Percentiles rank a stretch among this genome's conserved stretches.
Evolutionary conservation across 2,329 filamentous ascomycete species (phyloP).

Genomic region (Neofusicoccum laricinum): DNA sequence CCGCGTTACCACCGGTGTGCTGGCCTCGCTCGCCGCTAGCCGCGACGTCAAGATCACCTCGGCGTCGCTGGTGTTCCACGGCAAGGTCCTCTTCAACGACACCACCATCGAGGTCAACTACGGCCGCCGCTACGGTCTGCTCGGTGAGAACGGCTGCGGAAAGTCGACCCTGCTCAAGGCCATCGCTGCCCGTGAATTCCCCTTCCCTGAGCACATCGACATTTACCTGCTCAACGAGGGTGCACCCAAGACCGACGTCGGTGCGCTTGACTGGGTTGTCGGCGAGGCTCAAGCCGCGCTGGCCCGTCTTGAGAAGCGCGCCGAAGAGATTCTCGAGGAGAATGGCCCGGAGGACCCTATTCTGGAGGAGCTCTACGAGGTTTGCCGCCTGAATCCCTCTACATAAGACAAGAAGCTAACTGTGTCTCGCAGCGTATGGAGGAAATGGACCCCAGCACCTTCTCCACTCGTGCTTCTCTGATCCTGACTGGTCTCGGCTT

Average conservation of each 20-base stretch:
- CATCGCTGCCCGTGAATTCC: constrained; percentile 89
- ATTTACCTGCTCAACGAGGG: constrained; percentile 98
- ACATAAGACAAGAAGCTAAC: constrained; percentile 12
- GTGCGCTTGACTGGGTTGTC: constrained; percentile 96
- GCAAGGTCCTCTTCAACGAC: constrained; percentile 91
- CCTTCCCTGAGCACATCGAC: constrained; percentile 93
- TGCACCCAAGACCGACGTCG: constrained; percentile 81
- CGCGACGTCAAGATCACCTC: constrained; percentile 98
- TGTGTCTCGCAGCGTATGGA: constrained; percentile 74
- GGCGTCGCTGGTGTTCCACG: constrained; percentile 92
- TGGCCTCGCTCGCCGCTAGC: constrained; percentile 78
- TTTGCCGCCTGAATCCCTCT: constrained; percentile 45
- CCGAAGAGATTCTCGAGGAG: constrained; percentile 86
- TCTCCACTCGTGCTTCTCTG: constrained; percentile 89
- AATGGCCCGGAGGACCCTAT: constrained; percentile 89
- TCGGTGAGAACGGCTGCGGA: constrained; percentile 98
- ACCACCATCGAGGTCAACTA: constrained; percentile 90
- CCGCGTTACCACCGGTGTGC: constrained; percentile 95
- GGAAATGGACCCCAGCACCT: constrained; percentile 97
- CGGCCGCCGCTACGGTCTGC: constrained; percentile 86
- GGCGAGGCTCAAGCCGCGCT: constrained; percentile 91
- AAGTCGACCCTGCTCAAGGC: constrained; percentile 98
- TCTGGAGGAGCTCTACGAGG: constrained; percentile 93
- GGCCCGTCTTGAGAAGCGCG: constrained; percentile 80
- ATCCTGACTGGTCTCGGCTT: constrained; percentile 98